Conservation (phyloP, 805 yeast species). For the Spathaspora boniae region DNA sequence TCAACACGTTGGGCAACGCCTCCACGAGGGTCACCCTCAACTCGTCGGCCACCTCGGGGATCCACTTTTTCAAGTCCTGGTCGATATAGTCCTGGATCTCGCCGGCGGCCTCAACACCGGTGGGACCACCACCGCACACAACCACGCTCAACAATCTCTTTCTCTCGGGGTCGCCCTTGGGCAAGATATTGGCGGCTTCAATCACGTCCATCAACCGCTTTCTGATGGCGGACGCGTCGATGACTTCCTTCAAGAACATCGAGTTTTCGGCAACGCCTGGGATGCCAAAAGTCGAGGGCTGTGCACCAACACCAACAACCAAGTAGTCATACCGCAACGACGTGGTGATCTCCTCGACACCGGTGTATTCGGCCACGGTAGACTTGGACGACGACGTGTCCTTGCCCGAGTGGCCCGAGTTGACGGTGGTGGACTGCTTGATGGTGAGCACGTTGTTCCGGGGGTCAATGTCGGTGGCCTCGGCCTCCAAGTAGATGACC, state of each 20-base stretch:
- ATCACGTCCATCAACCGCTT: slow-evolving; percentile 78
- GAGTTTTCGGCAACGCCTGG: slow-evolving; percentile 92
- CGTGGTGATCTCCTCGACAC: slow-evolving; percentile 42
- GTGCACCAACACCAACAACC: slow-evolving; percentile 92
- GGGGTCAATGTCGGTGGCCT: slow-evolving; percentile 81
- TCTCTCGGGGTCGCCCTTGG: slow-evolving; percentile 74
- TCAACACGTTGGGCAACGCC: slow-evolving; percentile 85
- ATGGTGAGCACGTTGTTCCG: slow-evolving; percentile 60
- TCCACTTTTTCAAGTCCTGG: slow-evolving; percentile 85
- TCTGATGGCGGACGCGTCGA: slow-evolving; percentile 84
- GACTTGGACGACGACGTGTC: slow-evolving; percentile 43
- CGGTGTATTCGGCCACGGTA: slow-evolving; percentile 38
- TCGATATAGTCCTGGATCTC: slow-evolving; percentile 92
- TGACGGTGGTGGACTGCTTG: slow-evolving; percentile 55
- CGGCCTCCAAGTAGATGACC: slow-evolving; percentile 84
- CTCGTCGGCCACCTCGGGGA: slow-evolving; percentile 80
- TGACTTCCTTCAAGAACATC: slow-evolving; percentile 82
- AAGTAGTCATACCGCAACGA: slow-evolving; percentile 71
- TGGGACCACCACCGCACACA: slow-evolving; percentile 98
- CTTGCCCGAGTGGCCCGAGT: slow-evolving; percentile 52
- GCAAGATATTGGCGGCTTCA: slow-evolving; percentile 82
- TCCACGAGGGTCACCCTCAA: slow-evolving; percentile 82
- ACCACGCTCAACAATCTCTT: slow-evolving; percentile 81
- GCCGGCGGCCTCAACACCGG: slow-evolving; percentile 97
- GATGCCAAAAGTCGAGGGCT: slow-evolving; percentile 90